Conservation (phyloP, 148 eudicot species). For the Vaccinium darrowii region DNA sequence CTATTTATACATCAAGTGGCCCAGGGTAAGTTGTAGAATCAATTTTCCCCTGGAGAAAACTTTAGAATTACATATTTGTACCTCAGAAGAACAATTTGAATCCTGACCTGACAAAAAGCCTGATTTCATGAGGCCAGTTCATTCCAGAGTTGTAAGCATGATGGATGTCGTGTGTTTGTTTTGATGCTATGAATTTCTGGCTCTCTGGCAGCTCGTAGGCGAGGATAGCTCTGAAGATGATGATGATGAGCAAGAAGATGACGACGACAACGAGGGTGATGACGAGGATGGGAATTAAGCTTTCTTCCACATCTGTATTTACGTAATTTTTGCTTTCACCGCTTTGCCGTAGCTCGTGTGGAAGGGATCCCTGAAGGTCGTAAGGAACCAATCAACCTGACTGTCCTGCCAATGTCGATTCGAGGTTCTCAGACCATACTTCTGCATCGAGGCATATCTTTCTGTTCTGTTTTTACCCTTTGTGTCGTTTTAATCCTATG, state of each 20-base stretch:
- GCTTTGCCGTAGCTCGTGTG: slow-evolving; percentile 10
- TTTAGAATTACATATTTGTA: not conserved
- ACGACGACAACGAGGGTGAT: slow-evolving; percentile 39
- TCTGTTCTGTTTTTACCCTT: not conserved
- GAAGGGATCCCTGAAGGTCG: slow-evolving; percentile 1
- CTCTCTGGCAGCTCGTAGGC: slow-evolving; percentile 37
- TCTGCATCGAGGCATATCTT: slow-evolving; percentile 1
- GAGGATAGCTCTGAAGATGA: slow-evolving; percentile 30
- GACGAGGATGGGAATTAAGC: slow-evolving; percentile 34
- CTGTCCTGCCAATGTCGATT: not conserved
- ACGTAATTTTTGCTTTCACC: slow-evolving; percentile 1
- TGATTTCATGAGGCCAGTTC: not conserved
- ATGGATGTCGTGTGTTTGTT: not conserved
- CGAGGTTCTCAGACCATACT: slow-evolving; percentile 7
- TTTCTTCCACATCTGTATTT: not conserved
- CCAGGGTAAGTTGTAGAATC: not conserved
- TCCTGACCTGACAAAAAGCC: not conserved
- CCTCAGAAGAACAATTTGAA: not conserved
- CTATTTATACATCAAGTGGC: not conserved
- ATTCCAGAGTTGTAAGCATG: slow-evolving; percentile 5
- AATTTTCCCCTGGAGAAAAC: not conserved
- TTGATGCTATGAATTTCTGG: not conserved
- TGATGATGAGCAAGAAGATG: slow-evolving; percentile 34
- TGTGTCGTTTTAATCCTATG: not conserved
- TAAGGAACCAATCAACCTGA: slow-evolving; percentile 5